These are phyloP conservation scores for Oleoguttula mirabilis DNA, from an alignment of 495 filamentous ascomycete species.

Conservation along the genomic window DNA sequence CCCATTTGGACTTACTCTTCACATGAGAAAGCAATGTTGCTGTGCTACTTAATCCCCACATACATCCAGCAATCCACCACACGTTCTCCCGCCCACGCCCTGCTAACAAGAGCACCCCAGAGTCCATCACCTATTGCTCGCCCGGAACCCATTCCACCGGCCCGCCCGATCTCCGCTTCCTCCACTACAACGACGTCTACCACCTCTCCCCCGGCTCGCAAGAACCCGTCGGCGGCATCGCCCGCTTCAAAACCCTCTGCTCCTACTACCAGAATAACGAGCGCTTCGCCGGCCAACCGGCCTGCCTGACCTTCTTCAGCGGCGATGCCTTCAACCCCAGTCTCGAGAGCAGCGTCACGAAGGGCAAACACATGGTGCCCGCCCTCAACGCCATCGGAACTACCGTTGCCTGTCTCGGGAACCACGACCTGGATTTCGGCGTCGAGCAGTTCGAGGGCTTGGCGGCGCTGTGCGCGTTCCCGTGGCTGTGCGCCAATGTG, in stretches of 20 bases:
- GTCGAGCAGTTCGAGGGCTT: conserved; percentile 65
- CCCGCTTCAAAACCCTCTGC: conserved; percentile 66
- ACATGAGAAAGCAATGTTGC: no score
- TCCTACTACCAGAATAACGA: conserved; percentile 56
- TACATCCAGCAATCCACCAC: no score
- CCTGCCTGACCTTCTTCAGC: conserved; percentile 70
- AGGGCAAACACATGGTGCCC: conserved; percentile 81
- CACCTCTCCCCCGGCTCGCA: conserved; percentile 67
- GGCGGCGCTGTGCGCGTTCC: conserved; percentile 62
- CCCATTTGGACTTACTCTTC: no score
- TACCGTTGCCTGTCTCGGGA: conserved; percentile 70
- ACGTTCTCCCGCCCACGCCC: no score
- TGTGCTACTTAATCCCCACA: no score
- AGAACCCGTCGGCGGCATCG: conserved; percentile 67
- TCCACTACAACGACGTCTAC: conserved; percentile 92
- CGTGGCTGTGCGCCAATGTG: conserved; percentile 81
- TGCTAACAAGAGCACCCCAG: no score
- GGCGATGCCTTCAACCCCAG: conserved; percentile 89
- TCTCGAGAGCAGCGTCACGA: conserved; percentile 73
- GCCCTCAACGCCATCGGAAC: conserved; percentile 69
- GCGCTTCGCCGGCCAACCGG: conserved; percentile 47
- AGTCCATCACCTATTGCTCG: no score
- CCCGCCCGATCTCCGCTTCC: conserved; percentile 58
- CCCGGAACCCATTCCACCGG: no score
- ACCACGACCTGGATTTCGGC: conserved; percentile 93